Evolutionary conservation across 306 rosid genomes (phyloP).

Genomic region (Prunus padus): DNA sequence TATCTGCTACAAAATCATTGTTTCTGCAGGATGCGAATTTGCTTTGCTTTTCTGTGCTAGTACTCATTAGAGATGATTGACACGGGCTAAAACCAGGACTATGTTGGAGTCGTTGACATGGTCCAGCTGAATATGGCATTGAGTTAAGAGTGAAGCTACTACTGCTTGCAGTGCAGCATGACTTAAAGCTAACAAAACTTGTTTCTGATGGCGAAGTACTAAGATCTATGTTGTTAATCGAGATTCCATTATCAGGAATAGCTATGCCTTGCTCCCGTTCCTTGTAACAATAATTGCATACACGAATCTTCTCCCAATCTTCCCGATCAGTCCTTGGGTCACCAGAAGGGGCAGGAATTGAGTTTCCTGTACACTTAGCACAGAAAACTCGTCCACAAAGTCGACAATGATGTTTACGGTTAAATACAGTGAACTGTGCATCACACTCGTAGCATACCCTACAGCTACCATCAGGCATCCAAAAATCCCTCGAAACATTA

Average conservation of each 20-base stretch:
- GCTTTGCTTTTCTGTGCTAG: conserved; percentile 40
- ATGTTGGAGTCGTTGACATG: conserved; percentile 48
- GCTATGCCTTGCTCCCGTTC: conserved; percentile 63
- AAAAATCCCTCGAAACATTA: conserved; percentile 74
- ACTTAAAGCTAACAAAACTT: conserved; percentile 61
- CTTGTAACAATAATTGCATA: conserved; percentile 85
- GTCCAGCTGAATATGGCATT: conserved; percentile 48
- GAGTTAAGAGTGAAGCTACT: conserved; percentile 65
- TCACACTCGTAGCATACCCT: conserved; percentile 94
- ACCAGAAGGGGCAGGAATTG: conserved; percentile 59
- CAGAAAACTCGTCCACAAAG: conserved; percentile 93
- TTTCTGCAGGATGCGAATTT: conserved; percentile 38
- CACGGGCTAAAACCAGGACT: conserved; percentile 44
- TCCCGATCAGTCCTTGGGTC: conserved; percentile 41
- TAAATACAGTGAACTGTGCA: conserved; percentile 70
- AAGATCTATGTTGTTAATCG: conserved; percentile 46
- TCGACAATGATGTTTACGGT: conserved; percentile 94
- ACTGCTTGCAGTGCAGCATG: conserved; percentile 63
- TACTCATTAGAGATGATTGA: conserved; percentile 47
- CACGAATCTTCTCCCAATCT: conserved; percentile 78
- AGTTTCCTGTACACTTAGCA: conserved; percentile 71
- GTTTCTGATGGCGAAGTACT: conserved; percentile 55
- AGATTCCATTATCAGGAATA: conserved; percentile 40
- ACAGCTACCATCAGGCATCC: conserved; percentile 97
- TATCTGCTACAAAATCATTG: conserved; percentile 45